Evolutionary conservation across 345 rosid genomes (phyloP), one percentile per base, ranked within the genome.

Genomic region (Salix caprea): DNA sequence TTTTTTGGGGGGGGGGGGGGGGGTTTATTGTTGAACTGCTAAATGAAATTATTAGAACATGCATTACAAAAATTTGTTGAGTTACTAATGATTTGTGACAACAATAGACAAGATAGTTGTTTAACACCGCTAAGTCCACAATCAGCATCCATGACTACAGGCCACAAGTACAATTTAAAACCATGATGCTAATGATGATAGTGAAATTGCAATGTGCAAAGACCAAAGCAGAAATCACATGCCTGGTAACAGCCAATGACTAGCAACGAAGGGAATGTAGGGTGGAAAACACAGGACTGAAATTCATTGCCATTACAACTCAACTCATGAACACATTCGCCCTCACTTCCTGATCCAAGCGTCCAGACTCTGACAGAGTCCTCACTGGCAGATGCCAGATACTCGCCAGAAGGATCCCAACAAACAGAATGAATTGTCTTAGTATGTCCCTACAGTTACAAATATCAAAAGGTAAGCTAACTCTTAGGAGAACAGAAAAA

Each of bases 181-280:
- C 50, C 14, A 14, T 14, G 16, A 44, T 13, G 16, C 50, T 44
- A 12, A 44, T 44, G 16, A 46, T 46, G 50, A 46, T 46, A 46
- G 18, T 6, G 16, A 7, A 71, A 58, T 58, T n/a, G 64, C 64
- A 58, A 10, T 23, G 64, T 40, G 42, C 11, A 39, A 2, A 40
- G 18, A 71, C 70, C 6, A 3, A 42, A 18, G 42, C 42, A 44
- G 64, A 32, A 56, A 24, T 32, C 6, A 52, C 86, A 82, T 88
- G 87, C 98, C 97, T 92, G 96, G 87, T 93, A 93, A 87, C 95
- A 92, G 62, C 99, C 97, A 37, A 96, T 88, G 71, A 96, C 97
- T 71, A 96, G 92, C 78, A 89, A 76, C 2, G 96, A 89, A 24
- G 90, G 85, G 82, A 80, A 87, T 6, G 87, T 73, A 13, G 99